Base-by-base conservation (phyloP, 306 rosid species). In the Erythrophleum fordii region DNA sequence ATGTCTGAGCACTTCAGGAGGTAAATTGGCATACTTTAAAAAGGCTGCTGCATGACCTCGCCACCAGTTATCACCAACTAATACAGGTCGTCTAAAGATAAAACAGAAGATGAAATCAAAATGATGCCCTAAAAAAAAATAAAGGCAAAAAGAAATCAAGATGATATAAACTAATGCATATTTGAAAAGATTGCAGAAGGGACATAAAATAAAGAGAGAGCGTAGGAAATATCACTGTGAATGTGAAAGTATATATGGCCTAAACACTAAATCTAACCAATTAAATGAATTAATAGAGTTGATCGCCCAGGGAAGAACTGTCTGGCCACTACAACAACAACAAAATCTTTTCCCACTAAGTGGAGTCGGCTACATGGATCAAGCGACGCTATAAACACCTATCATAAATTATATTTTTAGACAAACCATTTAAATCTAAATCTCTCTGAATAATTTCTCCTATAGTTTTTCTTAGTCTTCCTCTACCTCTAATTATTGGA, bases 21-120 rank as follows among this genome's bases (percentile, higher is more conserved):
- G 85, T 81, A 94, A 83, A 56, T 91, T 73, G 9, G 84, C 87
- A 81, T 92, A 88, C 83, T 88, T 91, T 52, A 94, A 82, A 86
- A 92, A 94, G 68, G 98, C 98, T 10, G 97, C 91, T 29, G 98
- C 97, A 88, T 94, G 97, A 64, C 98, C 98, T 78, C 98, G 89
- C 97, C 95, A 89, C 93, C 97, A 94, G 85, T 94, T 94, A 91
- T 94, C 98, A 69, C 98, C 98, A 51, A 85, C 88, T 86, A 94
- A 84, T 79, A 73, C 76, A 16, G 98, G 98, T 75, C 88, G 89
- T 77, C 98, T 94, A 80, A 83, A 82, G 55, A 73, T 69, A 51
- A 73, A 61, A 81, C 11, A 77, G 72, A 66, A 80, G 66, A 65
- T 70, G 53, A 75, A 49, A 45, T 81, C 44, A 20, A 77, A 69